A percentile compares a stretch with the other conserved stretches of the same genome.
Evolutionary conservation across 176 grass and related monocot genomes (phyloP).

Genomic region (Otatea glauca): DNA sequence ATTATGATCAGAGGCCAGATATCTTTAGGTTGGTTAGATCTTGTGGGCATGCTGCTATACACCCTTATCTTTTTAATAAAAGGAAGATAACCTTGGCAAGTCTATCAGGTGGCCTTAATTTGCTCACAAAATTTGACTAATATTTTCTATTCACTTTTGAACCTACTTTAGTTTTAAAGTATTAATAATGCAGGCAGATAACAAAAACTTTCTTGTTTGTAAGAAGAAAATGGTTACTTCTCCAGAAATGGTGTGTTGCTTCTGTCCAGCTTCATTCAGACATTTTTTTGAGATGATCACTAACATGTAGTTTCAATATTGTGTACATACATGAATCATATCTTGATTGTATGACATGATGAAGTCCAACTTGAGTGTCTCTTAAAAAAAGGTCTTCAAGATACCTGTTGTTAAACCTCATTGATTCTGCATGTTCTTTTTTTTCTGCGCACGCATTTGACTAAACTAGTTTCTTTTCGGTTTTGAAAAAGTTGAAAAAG

Average conservation of each 20-base stretch:
- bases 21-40: conserved; percentile 68
- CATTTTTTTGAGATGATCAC: conserved; percentile 43
- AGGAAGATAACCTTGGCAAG: conserved; percentile 64
- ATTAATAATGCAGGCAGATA: conserved; percentile 66
- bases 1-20: conserved; percentile 90
- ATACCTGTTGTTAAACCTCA: conserved; percentile 6
- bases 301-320: no score
- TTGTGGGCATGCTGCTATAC: conserved; percentile 36
- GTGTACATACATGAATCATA: no score
- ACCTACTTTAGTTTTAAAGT: conserved; percentile 30
- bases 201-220: conserved; percentile 92
- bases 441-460: conserved; percentile 11
- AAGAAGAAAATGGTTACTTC: conserved; percentile 93
- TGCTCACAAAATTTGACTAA: conserved; percentile 15
- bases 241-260: conserved; percentile 64
- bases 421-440: conserved; percentile 28
- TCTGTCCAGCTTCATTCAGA: conserved; percentile 84
- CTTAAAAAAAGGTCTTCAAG: neutral
- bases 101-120: neutral
- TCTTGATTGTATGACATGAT: no score
- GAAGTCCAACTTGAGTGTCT: no score
- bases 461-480: conserved; percentile 8
- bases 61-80: conserved; percentile 84
- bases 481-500: conserved; percentile 47
- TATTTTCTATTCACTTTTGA: conserved; percentile 17